Evolutionary conservation across 371 early-diverging fungal species (phyloP).

Genomic region (Lichtheimia ornata): DNA sequence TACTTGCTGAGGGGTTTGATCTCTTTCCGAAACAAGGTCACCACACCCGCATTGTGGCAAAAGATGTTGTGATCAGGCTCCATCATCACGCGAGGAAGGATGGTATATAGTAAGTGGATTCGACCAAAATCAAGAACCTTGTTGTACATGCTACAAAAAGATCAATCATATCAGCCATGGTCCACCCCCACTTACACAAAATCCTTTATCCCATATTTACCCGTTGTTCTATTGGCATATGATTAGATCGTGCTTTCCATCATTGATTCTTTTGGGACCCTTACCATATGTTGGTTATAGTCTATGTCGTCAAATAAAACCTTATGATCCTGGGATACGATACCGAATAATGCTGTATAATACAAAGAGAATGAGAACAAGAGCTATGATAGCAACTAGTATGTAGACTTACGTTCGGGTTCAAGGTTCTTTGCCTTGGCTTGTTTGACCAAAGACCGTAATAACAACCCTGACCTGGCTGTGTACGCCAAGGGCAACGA

Average conservation of each 20-base stretch:
- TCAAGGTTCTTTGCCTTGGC: constrained; percentile 24
- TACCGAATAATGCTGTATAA: constrained; percentile 27
- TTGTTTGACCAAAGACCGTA: constrained; percentile 24
- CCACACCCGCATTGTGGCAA: constrained; percentile 36
- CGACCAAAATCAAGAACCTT: constrained; percentile 57
- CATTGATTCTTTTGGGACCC: background rate
- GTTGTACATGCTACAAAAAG: constrained; percentile 49
- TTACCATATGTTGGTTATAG: constrained; percentile 49
- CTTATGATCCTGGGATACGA: constrained; percentile 27
- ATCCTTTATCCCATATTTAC: constrained; percentile 4
- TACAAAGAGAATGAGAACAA: background rate
- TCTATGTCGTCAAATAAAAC: constrained; percentile 44
- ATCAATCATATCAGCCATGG: background rate
- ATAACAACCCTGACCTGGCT: constrained; percentile 33
- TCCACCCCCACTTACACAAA: constrained; percentile 6
- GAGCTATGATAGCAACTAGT: background rate
- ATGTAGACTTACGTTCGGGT: constrained; percentile 27
- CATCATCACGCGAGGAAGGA: constrained; percentile 44
- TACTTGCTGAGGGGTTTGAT: constrained; percentile 54
- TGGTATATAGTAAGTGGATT: constrained; percentile 40
- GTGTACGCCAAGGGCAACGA: constrained; percentile 40
- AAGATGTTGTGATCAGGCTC: constrained; percentile 30
- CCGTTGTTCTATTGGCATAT: constrained; percentile 30
- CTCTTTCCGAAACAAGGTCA: constrained; percentile 53
- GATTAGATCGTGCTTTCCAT: background rate